Conservation (phyloP, 345 rosid species). For the Geranium rotundifolium region DNA sequence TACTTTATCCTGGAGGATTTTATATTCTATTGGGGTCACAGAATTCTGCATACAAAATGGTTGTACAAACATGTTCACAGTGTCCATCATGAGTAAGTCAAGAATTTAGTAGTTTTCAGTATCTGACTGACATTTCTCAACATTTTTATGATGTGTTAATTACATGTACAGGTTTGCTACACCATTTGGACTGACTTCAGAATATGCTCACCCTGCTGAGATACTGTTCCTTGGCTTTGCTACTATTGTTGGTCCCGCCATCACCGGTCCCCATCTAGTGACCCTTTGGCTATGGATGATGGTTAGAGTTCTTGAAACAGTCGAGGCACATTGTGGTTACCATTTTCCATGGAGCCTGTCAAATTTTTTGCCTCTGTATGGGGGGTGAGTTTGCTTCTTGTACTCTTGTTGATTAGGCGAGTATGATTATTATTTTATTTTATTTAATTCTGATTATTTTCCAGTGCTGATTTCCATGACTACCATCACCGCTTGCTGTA, state of each 20-base stretch:
- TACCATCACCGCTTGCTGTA: slow-evolving; percentile 92
- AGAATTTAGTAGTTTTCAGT: not conserved
- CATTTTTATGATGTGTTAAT: slow-evolving; percentile 7
- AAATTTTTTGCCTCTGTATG: slow-evolving; percentile 83
- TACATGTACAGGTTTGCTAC: slow-evolving; percentile 68
- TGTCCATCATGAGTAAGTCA: slow-evolving; percentile 96
- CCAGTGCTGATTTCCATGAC: slow-evolving; percentile 97
- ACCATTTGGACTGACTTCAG: slow-evolving; percentile 93
- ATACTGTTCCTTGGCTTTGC: slow-evolving; percentile 93
- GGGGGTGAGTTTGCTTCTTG: slow-evolving; percentile 54
- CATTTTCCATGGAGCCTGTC: slow-evolving; percentile 98
- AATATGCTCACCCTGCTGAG: slow-evolving; percentile 97
- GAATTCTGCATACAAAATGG: slow-evolving; percentile 90
- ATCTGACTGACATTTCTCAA: not conserved
- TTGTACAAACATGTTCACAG: slow-evolving; percentile 90
- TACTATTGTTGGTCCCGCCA: slow-evolving; percentile 85
- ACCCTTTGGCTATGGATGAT: slow-evolving; percentile 96
- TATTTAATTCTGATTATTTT: slow-evolving; percentile 9
- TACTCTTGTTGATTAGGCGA: not conserved
- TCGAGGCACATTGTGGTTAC: slow-evolving; percentile 97
- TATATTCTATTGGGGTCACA: slow-evolving; percentile 96
- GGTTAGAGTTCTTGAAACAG: slow-evolving; percentile 87
- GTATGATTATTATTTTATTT: not conserved
- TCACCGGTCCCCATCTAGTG: slow-evolving; percentile 88
- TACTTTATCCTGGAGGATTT: slow-evolving; percentile 96